Base-by-base conservation (phyloP, 106 monocot genomes). In the Dioscorea alata region DNA sequence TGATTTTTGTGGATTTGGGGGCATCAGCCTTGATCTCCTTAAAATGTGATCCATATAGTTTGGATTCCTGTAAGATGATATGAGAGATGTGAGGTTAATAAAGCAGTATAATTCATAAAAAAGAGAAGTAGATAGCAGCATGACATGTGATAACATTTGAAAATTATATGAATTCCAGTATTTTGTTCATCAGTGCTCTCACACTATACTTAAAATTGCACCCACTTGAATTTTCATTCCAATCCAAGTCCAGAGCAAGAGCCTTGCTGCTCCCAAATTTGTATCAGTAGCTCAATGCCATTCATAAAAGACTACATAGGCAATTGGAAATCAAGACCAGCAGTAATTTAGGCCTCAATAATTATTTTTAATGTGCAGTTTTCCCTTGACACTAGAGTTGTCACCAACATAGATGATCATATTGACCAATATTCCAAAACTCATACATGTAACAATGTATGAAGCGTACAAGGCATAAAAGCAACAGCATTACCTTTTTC, bases 21-120 rank as follows among this genome's bases (percentile, higher is more conserved):
- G 94, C 94, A 78, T 91, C 85, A 18, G 72, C 85, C 42, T 76
- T 78, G 24, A 94, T 88, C 80, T 94, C 94, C 50, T 83, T 90
- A 75, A 91, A 94, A 68, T 94, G 94, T 13, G 88, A 60, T 33
- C 94, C 94, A 65, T 94, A 94, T 23, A 94, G 58, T 77, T 90
- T 90, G 12, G 94, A 94, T 65, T 94, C 94, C 94, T 94, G 80
- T 61, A 75, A 12, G 9, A 48, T 18, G 64, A 58, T 42, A 42
- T 6, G 42, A 3, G 42, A 42, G 10, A 42, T 42, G 42, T 42
- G 32, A 24, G 4, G 54, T 23, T 23, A 23, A 33, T 13, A 19
- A 6, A 31, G 19, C 34, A 31, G 54, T 8, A 42, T 42, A 10
- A 10, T 42, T 10, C 25, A 23, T 23, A 60, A 19, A 21, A 60